phyloP scores from a whole-genome alignment of 805 yeast genomes.

The Candida saitoana region DNA sequence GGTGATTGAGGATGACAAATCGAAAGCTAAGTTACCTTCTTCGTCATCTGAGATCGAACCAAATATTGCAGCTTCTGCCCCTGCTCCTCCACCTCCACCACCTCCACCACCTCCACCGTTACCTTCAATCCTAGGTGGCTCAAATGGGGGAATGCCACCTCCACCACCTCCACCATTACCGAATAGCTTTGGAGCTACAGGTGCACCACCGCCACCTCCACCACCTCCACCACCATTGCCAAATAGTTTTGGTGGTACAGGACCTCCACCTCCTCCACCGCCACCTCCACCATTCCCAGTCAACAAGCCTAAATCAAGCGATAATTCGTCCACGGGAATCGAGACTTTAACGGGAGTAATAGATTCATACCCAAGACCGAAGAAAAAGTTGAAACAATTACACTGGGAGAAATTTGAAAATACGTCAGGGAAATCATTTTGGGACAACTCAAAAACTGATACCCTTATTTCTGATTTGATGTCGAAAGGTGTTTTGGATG shows the following conservation, averaged over 20 bases:
- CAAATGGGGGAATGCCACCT: conserved; percentile 17
- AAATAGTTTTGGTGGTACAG: conserved; percentile 1
- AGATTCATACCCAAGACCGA: conserved; percentile 54
- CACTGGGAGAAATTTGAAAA: conserved; percentile 76
- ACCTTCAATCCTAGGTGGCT: conserved; percentile 11
- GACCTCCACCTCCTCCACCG: conserved; percentile 17
- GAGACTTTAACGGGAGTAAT: conserved; percentile 22
- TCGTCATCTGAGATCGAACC: not conserved
- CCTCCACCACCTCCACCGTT: conserved; percentile 21
- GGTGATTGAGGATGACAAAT: conserved; percentile 5
- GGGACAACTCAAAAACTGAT: conserved; percentile 49
- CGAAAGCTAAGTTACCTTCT: conserved; percentile 1
- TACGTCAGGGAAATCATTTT: conserved; percentile 52
- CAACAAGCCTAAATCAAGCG: conserved; percentile 4
- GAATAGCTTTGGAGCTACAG: conserved; percentile 5
- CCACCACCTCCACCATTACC: conserved; percentile 19
- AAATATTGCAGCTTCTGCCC: conserved; percentile 14
- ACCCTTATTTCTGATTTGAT: conserved; percentile 46
- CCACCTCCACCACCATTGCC: conserved; percentile 26
- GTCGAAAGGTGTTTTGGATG: conserved; percentile 60
- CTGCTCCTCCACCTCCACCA: conserved; percentile 17
- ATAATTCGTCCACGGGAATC: conserved; percentile 5
- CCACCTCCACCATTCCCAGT: conserved; percentile 29
- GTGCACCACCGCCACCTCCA: conserved; percentile 26
- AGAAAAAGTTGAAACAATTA: conserved; percentile 64